Conservation (phyloP, 2,329 filamentous ascomycete genomes). For the Cytospora paraplurivora region DNA sequence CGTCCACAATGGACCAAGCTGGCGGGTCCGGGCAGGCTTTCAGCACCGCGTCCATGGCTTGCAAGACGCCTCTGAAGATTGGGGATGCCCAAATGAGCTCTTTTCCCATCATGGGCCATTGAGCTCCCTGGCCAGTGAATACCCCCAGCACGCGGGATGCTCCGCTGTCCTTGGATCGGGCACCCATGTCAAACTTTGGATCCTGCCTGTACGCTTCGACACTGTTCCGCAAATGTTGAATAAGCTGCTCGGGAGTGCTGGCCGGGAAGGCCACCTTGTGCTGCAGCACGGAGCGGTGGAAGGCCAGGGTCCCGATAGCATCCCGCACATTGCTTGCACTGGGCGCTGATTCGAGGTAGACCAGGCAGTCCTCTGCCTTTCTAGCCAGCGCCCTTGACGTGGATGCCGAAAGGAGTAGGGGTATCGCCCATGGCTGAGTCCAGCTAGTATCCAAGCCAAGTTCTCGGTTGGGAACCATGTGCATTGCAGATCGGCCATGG, state of each 20-base stretch:
- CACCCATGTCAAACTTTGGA: not conserved
- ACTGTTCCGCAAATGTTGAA: too few species aligned
- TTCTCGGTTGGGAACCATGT: too few species aligned
- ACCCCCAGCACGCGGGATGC: not conserved
- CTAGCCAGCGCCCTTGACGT: too few species aligned
- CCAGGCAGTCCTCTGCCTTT: too few species aligned
- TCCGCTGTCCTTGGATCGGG: not conserved
- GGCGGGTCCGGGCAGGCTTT: conserved; percentile 3
- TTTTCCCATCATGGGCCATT: conserved; percentile 15
- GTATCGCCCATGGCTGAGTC: too few species aligned
- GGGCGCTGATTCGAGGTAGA: not conserved
- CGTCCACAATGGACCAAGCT: conserved; percentile 17
- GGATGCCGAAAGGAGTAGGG: too few species aligned
- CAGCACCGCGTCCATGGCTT: not conserved
- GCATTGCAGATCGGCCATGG: too few species aligned
- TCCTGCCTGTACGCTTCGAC: too few species aligned
- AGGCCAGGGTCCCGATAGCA: not conserved
- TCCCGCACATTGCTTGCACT: not conserved
- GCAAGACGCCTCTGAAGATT: not conserved
- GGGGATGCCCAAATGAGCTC: conserved; percentile 35
- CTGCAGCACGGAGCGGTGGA: too few species aligned
- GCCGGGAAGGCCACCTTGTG: too few species aligned
- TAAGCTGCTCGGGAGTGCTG: conserved; percentile 32
- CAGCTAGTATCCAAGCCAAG: too few species aligned
- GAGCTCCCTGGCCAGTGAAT: conserved; percentile 22